Conservation (phyloP, 352 stramenopile genomes). For the Phytophthora niederhauseri region DNA sequence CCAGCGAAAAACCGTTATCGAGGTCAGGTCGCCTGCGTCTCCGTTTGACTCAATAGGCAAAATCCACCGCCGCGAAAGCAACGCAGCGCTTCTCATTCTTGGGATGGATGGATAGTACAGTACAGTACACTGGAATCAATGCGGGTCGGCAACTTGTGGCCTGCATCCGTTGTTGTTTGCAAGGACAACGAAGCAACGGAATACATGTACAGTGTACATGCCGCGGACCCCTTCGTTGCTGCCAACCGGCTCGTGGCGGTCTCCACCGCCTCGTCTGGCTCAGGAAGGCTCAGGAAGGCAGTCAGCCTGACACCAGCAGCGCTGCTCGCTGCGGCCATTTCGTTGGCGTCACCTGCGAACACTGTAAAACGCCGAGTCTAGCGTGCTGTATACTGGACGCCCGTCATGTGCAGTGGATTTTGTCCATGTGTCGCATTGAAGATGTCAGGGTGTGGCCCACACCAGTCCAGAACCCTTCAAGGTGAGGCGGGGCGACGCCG, state of each 20-base stretch:
- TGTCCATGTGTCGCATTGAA: not conserved
- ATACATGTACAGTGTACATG: not conserved
- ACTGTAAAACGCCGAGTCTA: constrained; percentile 4
- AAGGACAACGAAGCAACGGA: not conserved
- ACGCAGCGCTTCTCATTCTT: not conserved
- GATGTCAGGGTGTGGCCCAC: constrained; percentile 5
- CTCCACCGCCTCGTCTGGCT: constrained; percentile 8
- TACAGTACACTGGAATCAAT: not conserved
- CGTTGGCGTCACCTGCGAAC: constrained; percentile 14
- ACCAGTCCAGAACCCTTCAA: constrained; percentile 22
- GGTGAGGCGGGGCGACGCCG: constrained; percentile 21
- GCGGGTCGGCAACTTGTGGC: not conserved
- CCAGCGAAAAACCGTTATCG: constrained; percentile 22
- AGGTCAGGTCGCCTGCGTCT: not conserved
- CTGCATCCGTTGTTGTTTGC: not conserved
- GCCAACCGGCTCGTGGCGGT: not conserved
- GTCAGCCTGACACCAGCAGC: not conserved
- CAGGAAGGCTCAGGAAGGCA: not conserved
- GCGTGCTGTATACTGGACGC: no score
- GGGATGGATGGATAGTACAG: no score
- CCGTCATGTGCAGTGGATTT: not conserved
- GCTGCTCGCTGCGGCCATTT: not conserved
- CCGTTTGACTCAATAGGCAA: constrained; percentile 1
- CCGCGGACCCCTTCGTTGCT: no score
- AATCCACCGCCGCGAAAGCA: constrained; percentile 5